Conservation (phyloP, 345 rosid species). For the Trapa bicornis region DNA sequence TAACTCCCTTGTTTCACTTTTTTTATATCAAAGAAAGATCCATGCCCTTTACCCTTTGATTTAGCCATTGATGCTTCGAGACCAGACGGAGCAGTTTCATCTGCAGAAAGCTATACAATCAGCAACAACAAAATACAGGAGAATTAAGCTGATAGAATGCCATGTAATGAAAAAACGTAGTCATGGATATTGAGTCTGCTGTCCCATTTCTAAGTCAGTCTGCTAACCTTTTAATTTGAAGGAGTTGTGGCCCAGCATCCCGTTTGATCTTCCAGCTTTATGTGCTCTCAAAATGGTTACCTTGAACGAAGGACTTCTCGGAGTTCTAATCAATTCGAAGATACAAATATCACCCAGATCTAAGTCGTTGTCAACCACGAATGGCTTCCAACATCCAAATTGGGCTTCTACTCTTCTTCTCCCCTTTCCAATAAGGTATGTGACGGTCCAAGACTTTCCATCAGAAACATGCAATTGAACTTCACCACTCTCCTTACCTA, state of each 20-base stretch:
- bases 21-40: no score
- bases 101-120: no score
- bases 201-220: not conserved
- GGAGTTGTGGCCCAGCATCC: not conserved
- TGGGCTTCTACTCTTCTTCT: not conserved
- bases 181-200: not conserved
- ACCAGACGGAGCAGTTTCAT: no score
- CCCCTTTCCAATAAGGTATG: not conserved
- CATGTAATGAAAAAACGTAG: no score
- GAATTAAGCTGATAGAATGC: no score
- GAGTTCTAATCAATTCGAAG: constrained; percentile 10
- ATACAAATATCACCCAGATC: constrained; percentile 14
- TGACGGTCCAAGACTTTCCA: not conserved
- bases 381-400: constrained; percentile 12
- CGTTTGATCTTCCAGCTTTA: not conserved
- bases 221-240: not conserved
- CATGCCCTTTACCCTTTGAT: no score
- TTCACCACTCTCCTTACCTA: not conserved
- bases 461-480: not conserved
- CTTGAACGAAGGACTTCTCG: not conserved
- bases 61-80: no score
- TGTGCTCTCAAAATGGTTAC: constrained; percentile 8
- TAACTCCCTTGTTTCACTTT: no score
- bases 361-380: constrained; percentile 12
- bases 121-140: no score